These are phyloP conservation scores for Cutaneotrichosporon cyanovorans DNA, from an alignment of 1,284 basidiomycete genomes.

Conservation along the genomic window DNA sequence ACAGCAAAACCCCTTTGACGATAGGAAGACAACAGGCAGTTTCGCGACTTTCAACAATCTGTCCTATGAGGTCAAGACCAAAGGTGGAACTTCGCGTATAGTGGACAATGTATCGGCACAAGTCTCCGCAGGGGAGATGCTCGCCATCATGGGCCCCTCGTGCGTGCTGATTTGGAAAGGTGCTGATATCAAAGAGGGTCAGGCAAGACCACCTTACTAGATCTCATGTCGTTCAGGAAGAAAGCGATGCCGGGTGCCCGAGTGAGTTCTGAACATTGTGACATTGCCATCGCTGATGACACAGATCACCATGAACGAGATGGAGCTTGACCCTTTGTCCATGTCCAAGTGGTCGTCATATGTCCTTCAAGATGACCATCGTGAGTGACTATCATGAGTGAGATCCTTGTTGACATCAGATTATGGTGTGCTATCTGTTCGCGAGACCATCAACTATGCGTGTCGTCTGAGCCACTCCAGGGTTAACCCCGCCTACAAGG, in stretches of 20 bases:
- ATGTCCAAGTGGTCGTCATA: conserved; percentile 28
- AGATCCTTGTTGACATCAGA: conserved; percentile 22
- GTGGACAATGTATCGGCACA: conserved; percentile 14
- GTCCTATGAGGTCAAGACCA: conserved; percentile 16
- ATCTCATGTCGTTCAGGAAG: conserved; percentile 38
- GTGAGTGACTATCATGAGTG: too few species aligned
- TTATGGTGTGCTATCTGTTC: conserved; percentile 44
- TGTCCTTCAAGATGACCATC: conserved; percentile 45
- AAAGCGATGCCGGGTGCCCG: conserved; percentile 13
- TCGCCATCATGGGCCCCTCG: conserved; percentile 17
- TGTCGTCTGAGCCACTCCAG: background rate
- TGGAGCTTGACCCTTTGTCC: conserved; percentile 2
- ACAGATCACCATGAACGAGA: conserved; percentile 14
- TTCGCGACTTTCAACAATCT: conserved; percentile 8
- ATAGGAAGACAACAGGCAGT: background rate
- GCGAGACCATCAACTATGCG: conserved; percentile 25
- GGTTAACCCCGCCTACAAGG: too few species aligned
- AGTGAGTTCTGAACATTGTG: conserved; percentile 1
- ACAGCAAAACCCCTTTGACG: too few species aligned
- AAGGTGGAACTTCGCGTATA: conserved; percentile 8
- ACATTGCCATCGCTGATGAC: background rate
- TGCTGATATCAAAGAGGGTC: conserved; percentile 7
- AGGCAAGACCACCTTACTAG: conserved; percentile 45
- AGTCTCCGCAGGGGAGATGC: conserved; percentile 14
- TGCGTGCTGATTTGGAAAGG: background rate